phyloP scores from a whole-genome alignment of 2,329 filamentous ascomycete genomes.

The Trichophyton equinum region DNA sequence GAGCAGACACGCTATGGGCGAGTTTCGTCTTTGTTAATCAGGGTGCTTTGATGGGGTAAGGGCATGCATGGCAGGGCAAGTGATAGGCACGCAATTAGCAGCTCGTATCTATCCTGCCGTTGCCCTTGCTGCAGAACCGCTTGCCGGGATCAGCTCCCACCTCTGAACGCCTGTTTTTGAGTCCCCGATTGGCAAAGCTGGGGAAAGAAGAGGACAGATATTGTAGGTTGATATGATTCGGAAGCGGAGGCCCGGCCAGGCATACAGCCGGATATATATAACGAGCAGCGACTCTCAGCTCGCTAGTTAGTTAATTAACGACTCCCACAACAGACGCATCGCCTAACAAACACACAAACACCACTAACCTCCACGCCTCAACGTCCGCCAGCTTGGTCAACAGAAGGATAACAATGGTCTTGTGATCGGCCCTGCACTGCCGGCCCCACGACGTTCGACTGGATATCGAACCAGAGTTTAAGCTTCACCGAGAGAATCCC shows the following conservation, averaged over 20 bases:
- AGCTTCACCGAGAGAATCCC: constrained; percentile 12
- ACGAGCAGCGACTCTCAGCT: neutral
- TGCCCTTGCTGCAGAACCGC: constrained; percentile 2
- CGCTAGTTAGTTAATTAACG: neutral
- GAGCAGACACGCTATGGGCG: neutral
- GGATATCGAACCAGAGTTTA: neutral
- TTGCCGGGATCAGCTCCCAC: neutral
- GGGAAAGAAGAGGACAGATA: constrained; percentile 2
- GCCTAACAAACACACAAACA: too few species aligned
- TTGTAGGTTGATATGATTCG: too few species aligned
- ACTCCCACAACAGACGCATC: neutral
- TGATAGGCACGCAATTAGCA: neutral
- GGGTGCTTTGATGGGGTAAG: constrained; percentile 1
- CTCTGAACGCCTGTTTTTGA: neutral
- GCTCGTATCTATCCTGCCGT: neutral
- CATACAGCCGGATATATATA: neutral
- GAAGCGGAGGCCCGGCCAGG: neutral
- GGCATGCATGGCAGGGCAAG: neutral
- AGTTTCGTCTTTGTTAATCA: neutral
- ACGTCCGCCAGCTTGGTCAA: neutral
- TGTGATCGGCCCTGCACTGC: neutral
- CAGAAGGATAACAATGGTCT: neutral
- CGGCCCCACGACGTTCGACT: neutral
- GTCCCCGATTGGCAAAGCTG: neutral
- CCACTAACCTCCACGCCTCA: neutral